Evolutionary conservation across 2,329 filamentous ascomycete species (phyloP).

Genomic region (Microascus cirrosus): DNA sequence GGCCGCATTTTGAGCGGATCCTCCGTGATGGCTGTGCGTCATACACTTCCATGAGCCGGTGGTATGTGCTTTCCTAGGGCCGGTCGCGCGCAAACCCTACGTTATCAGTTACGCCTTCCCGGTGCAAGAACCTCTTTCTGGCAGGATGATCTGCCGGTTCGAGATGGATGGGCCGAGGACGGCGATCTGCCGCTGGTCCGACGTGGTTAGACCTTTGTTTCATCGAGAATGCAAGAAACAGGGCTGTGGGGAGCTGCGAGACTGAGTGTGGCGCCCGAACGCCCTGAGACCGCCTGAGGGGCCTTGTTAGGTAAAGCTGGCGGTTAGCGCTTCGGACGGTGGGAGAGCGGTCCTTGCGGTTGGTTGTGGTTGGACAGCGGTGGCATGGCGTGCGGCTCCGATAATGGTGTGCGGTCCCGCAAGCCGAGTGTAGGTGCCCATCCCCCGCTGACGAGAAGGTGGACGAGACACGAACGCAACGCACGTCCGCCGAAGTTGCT

Average conservation of each 20-base stretch:
- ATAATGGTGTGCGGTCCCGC: background rate
- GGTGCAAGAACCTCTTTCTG: too few species aligned
- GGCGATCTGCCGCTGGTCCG: too few species aligned
- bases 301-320: background rate
- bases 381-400: background rate
- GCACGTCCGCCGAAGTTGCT: too few species aligned
- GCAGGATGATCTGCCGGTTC: too few species aligned
- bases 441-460: too few species aligned
- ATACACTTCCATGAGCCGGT: too few species aligned
- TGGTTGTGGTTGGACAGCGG: background rate
- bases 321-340: background rate
- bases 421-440: background rate
- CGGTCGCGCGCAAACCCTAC: too few species aligned
- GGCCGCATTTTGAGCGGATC: background rate
- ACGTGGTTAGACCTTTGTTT: background rate
- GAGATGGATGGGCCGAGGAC: too few species aligned
- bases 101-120: too few species aligned
- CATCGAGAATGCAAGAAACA: background rate
- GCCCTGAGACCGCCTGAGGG: background rate
- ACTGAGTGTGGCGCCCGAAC: background rate
- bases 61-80: too few species aligned
- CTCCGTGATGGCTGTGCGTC: too few species aligned
- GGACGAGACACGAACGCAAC: too few species aligned
- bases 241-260: background rate
- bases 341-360: background rate